Evolutionary conservation across 441 rosid species (phyloP).

Genomic region (Syzygium syzygioides): DNA sequence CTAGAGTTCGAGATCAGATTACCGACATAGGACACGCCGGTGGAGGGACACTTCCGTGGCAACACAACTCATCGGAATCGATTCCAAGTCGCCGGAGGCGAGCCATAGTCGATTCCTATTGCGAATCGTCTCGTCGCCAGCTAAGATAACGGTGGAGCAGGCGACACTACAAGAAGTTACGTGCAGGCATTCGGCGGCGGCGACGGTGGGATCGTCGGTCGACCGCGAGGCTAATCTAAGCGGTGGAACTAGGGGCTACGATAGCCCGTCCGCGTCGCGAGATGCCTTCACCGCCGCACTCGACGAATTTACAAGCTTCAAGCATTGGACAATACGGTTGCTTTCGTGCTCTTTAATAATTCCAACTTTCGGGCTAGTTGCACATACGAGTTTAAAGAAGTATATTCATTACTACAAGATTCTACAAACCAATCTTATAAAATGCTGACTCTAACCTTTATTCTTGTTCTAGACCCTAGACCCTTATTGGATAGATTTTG

Average conservation of each 20-base stretch:
- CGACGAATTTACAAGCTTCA: background rate
- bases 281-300: background rate
- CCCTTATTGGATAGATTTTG: background rate
- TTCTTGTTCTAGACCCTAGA: background rate
- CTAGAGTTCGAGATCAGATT: background rate
- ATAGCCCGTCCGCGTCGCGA: background rate
- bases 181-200: background rate
- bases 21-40: rapidly evolving
- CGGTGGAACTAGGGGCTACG: background rate
- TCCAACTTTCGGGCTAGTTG: background rate
- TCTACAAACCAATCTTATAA: background rate
- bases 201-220: background rate
- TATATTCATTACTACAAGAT: background rate
- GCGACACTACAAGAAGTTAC: background rate
- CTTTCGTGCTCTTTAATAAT: background rate
- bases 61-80: background rate
- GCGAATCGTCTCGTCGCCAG: background rate
- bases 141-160: background rate
- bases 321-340: background rate
- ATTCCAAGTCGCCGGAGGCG: background rate
- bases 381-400: background rate
- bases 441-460: background rate
- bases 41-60: background rate
- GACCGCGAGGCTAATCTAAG: background rate
- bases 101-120: background rate